Conservation (phyloP, 805 yeast genomes). For the Yarrowia yakushimensis region DNA sequence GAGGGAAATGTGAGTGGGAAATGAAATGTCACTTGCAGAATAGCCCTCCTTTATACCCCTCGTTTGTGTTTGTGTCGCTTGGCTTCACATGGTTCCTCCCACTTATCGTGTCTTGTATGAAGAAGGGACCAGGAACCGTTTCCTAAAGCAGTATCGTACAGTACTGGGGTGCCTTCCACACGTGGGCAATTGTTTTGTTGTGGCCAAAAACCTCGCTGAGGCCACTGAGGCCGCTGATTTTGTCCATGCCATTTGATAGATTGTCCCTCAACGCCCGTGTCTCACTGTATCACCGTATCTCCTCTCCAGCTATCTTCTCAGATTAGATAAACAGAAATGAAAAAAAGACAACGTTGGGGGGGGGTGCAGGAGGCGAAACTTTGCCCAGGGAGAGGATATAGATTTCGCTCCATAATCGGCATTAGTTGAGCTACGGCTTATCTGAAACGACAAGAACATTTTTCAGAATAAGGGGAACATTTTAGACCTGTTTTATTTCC, state of each 20-base stretch:
- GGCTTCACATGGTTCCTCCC: neutral
- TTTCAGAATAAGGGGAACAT: neutral
- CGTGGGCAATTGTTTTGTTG: too few relatives aligned
- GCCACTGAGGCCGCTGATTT: too few relatives aligned
- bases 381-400: neutral
- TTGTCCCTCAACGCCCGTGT: neutral
- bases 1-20: too few relatives aligned
- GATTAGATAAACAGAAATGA: slow-evolving; percentile 9
- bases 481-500: neutral
- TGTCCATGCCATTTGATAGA: too few relatives aligned
- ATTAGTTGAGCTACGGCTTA: neutral
- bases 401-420: neutral
- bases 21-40: too few relatives aligned
- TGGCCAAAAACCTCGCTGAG: too few relatives aligned
- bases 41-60: neutral
- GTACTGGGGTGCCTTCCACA: neutral
- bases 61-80: neutral
- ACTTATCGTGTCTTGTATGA: neutral
- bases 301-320: neutral
- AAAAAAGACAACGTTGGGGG: neutral
- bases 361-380: neutral
- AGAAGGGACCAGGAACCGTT: neutral
- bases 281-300: neutral
- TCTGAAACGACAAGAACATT: neutral
- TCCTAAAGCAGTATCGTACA: neutral